Percentiles rank a stretch among this genome's conserved stretches.
Evolutionary conservation across 192 early-diverging fungal genomes (phyloP).

Genomic region (Pilaira anomala): DNA sequence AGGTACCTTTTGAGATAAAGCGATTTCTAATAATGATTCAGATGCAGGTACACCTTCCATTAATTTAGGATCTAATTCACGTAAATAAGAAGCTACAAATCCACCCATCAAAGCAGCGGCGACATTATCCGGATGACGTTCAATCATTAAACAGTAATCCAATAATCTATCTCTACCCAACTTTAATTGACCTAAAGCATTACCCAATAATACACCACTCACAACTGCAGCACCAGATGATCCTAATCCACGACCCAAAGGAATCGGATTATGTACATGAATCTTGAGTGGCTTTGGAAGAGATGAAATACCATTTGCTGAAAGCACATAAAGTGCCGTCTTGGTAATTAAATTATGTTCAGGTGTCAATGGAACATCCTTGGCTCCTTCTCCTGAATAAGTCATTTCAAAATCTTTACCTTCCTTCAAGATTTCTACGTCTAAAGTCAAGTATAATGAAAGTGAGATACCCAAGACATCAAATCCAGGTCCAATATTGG

Average conservation of each 20-base stretch:
- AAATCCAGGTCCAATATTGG: constrained; percentile 98
- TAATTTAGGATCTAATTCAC: constrained; percentile 51
- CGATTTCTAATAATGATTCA: constrained; percentile 39
- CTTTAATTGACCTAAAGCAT: constrained; percentile 64
- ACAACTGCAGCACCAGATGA: constrained; percentile 95
- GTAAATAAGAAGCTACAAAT: constrained; percentile 85
- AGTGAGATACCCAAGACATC: constrained; percentile 92
- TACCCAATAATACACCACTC: constrained; percentile 83
- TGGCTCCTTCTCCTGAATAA: constrained; percentile 65
- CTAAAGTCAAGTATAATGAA: constrained; percentile 79
- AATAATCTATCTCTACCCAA: constrained; percentile 77
- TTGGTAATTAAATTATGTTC: constrained; percentile 87
- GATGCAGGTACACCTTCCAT: constrained; percentile 46
- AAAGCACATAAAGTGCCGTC: constrained; percentile 87
- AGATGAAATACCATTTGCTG: constrained; percentile 54
- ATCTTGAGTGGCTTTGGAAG: constrained; percentile 69
- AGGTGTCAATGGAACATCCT: constrained; percentile 78
- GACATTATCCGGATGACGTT: constrained; percentile 98
- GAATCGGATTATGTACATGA: constrained; percentile 86
- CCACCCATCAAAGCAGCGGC: constrained; percentile 92
- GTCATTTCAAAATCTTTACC: constrained; percentile 42
- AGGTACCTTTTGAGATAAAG: constrained; percentile 35
- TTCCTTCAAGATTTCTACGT: constrained; percentile 35
- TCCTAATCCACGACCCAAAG: constrained; percentile 95
- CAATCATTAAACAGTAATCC: constrained; percentile 88